These are phyloP conservation scores for Trypethelium eluteriae DNA, from an alignment of 495 filamentous ascomycete species.

Conservation along the genomic window DNA sequence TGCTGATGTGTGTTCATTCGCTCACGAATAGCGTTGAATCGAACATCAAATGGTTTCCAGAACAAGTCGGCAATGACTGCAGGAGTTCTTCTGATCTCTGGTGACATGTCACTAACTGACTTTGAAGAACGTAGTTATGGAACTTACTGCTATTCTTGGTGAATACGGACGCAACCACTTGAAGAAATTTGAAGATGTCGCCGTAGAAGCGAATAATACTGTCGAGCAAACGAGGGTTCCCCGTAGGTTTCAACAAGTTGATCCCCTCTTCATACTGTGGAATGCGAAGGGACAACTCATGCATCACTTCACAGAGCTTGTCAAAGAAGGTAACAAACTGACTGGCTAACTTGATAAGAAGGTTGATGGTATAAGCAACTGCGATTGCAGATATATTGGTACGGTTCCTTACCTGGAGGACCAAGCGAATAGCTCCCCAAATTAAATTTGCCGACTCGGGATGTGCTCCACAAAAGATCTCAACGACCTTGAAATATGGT, in stretches of 20 bases:
- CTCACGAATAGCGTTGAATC: background rate
- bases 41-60: background rate
- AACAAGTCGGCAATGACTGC: background rate
- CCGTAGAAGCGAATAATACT: too few species aligned
- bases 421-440: background rate
- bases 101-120: background rate
- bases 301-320: too few species aligned
- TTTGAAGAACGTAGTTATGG: background rate
- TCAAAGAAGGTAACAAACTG: background rate
- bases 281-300: too few species aligned
- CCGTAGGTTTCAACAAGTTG: too few species aligned
- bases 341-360: background rate
- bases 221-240: too few species aligned
- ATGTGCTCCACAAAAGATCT: background rate
- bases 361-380: background rate
- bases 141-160: background rate
- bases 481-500: background rate
- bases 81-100: background rate
- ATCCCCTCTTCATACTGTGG: too few species aligned
- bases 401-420: background rate
- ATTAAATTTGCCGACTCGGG: background rate
- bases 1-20: background rate
- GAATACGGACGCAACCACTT: too few species aligned
- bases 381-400: too few species aligned
- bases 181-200: too few species aligned